Percentiles rank a stretch among this genome's conserved stretches.
phyloP scores from a whole-genome alignment of 768 basidiomycete species.

The Butyriboletus loyo region DNA sequence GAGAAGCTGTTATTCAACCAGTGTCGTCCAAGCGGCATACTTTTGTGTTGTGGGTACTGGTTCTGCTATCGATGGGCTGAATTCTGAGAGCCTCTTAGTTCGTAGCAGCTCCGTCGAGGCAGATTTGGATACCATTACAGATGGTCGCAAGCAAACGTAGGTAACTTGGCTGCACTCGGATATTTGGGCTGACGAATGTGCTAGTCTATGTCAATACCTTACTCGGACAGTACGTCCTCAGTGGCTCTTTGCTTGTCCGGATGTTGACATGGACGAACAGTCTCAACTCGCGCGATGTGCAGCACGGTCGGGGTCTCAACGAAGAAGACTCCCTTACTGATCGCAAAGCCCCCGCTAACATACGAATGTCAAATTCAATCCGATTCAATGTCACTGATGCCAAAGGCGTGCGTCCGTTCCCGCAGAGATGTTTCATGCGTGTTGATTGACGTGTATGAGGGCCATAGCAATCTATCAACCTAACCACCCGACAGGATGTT shows the following conservation, averaged over 20 bases:
- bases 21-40: constrained; percentile 17
- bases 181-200: not conserved
- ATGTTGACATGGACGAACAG: constrained; percentile 12
- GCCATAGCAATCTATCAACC: constrained; percentile 17
- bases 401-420: constrained; percentile 16
- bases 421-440: not conserved
- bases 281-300: constrained; percentile 24
- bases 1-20: not conserved
- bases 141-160: constrained; percentile 26
- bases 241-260: not conserved
- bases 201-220: constrained; percentile 31
- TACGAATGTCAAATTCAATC: constrained; percentile 5
- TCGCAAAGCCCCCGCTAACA: not conserved
- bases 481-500: constrained; percentile 2
- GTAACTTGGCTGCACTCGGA: not conserved
- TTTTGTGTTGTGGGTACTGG: constrained; percentile 19
- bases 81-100: constrained; percentile 17
- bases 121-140: constrained; percentile 26
- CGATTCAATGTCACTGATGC: constrained; percentile 8
- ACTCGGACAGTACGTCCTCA: constrained; percentile 21
- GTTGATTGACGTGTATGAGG: not conserved
- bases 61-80: not conserved
- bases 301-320: constrained; percentile 20
- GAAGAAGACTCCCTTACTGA: constrained; percentile 20
- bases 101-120: constrained; percentile 18